phyloP scores from a whole-genome alignment of 306 rosid genomes.

The Malus asiatica region DNA sequence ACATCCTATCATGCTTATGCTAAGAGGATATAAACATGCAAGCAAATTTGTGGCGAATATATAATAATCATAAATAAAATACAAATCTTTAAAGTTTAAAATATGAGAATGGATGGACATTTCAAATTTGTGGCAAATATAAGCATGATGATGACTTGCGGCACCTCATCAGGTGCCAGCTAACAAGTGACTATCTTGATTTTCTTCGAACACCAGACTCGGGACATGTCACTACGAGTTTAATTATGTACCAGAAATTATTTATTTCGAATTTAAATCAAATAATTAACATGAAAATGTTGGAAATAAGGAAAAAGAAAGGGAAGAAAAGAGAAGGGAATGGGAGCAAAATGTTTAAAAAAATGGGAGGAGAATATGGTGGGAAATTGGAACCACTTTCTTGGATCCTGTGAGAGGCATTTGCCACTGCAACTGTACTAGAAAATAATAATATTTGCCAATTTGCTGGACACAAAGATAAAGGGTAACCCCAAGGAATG shows the following conservation, averaged over 20 bases:
- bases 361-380: conserved; percentile 37
- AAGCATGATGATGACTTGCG: too few species aligned
- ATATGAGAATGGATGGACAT: too few species aligned
- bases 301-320: background rate
- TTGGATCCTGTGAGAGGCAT: conserved; percentile 90
- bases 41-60: too few species aligned
- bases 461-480: conserved; percentile 56
- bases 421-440: conserved; percentile 33
- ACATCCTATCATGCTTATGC: too few species aligned
- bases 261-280: too few species aligned
- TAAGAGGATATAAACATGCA: too few species aligned
- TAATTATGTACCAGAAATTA: background rate
- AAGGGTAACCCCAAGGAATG: conserved; percentile 77
- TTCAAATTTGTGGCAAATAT: too few species aligned
- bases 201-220: fast-evolving
- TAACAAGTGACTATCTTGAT: too few species aligned
- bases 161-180: fast-evolving
- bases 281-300: background rate
- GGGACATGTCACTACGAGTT: too few species aligned
- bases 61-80: too few species aligned
- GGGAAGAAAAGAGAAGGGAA: background rate
- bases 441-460: conserved; percentile 24
- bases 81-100: too few species aligned
- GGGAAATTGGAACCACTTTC: conserved; percentile 76
- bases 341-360: background rate